phyloP scores from a whole-genome alignment of 768 basidiomycete species.

The Suillus luteus region DNA sequence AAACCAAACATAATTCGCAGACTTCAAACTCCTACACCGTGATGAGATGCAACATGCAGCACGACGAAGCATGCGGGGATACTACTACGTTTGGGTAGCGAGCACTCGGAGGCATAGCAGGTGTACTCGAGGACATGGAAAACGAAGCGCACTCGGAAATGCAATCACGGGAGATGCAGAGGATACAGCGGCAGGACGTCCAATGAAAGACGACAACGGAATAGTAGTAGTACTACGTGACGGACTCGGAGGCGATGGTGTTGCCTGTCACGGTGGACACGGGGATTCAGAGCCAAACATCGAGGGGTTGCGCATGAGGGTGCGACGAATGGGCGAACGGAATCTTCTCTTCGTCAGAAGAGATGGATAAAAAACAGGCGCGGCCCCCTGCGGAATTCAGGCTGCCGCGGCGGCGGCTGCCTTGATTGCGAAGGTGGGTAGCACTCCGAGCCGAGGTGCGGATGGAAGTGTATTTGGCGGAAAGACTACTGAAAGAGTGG shows the following conservation, averaged over 20 bases:
- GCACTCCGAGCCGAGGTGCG: too few relatives aligned
- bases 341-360: too few relatives aligned
- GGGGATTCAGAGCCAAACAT: slow-evolving; percentile 70
- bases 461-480: too few relatives aligned
- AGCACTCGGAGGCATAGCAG: slow-evolving; percentile 16
- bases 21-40: slow-evolving; percentile 13
- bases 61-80: slow-evolving; percentile 31
- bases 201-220: slow-evolving; percentile 28
- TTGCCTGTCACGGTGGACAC: slow-evolving; percentile 34
- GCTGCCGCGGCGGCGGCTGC: too few relatives aligned
- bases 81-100: slow-evolving; percentile 10
- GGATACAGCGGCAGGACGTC: not conserved
- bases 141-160: not conserved
- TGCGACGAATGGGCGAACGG: slow-evolving; percentile 27
- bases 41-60: slow-evolving; percentile 63
- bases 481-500: too few relatives aligned
- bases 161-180: slow-evolving; percentile 4
- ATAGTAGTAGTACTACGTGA: slow-evolving; percentile 25
- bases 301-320: slow-evolving; percentile 59
- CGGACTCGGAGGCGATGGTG: slow-evolving; percentile 32
- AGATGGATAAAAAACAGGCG: too few relatives aligned
- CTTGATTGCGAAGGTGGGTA: too few relatives aligned
- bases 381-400: too few relatives aligned
- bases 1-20: slow-evolving; percentile 24
- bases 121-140: not conserved